Base-by-base conservation (phyloP, 352 stramenopile species). In the Pythium pyrilobum region DNA sequence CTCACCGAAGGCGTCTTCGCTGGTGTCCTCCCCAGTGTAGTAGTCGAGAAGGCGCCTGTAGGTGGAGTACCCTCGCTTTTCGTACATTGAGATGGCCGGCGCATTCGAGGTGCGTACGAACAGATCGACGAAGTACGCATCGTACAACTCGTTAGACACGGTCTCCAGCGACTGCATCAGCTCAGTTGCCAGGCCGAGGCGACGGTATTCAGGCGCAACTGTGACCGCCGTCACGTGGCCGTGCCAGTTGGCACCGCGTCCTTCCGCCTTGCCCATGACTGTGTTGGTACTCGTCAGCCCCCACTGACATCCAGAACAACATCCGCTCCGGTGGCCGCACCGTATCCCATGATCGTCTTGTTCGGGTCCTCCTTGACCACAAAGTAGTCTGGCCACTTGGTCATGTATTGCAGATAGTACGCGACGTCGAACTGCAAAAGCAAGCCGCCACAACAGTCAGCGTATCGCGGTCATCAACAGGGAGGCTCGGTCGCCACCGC, bases 101-200 rank as follows among this genome's bases (percentile, higher is more conserved):
- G 67, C 74, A 80, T 99, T 99, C 34, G 92, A 98, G 21, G 93
- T 84, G 25, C 97, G 80, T 18, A 99, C 97, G 64, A 99, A 99
- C 20, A 99, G 72, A 66, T 99, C 97, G 42, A 99, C 97, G 77
- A 99, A 99, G 77, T 98, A 98, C 15, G 77, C 93, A 67, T 98
- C 89, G 65, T 84, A 91, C 41, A 89, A 67, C 50, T 89, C 73
- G 25, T 82, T 65, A 9, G 81, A 88, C 15, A 92, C 78, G 37
- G 82, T 77, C 71, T 98, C 92, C 45, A 98, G 85, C 65, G 95
- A 89, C 45, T 96, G 76, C 95, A 98, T 98, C 43, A 98, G 69
- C 24, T 89, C 96, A 54, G 89, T 93, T 27, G 92, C 95, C 33
- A 98, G 69, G 48, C 92, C 77, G 29, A 92, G 72, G n/a, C 82